phyloP scores from a whole-genome alignment of 1,284 basidiomycete species.

The Boletellus dicymbophilus region DNA sequence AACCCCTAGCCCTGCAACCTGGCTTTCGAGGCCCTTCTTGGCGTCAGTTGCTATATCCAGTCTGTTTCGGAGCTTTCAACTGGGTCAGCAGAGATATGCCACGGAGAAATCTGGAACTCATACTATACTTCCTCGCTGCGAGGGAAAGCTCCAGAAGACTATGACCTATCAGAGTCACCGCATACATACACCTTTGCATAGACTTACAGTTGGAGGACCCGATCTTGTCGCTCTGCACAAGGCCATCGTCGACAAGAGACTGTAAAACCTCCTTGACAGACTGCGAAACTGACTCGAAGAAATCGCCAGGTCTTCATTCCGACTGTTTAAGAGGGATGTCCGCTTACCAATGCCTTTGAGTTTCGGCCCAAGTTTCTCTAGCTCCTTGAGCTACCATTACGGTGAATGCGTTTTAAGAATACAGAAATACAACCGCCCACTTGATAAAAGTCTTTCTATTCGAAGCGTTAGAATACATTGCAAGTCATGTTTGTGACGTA shows the following conservation, averaged over 20 bases:
- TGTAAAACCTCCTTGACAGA: slow-evolving; percentile 88
- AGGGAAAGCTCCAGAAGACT: slow-evolving; percentile 96
- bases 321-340: no score
- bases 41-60: slow-evolving; percentile 57
- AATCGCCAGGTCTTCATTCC: background rate
- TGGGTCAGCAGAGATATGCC: slow-evolving; percentile 6
- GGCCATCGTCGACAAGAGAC: slow-evolving; percentile 79
- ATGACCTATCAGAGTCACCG: slow-evolving; percentile 26
- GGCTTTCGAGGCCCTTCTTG: slow-evolving; percentile 45
- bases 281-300: slow-evolving; percentile 63
- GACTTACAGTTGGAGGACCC: slow-evolving; percentile 86
- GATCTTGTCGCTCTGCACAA: slow-evolving; percentile 87
- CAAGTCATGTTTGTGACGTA: slow-evolving; percentile 33
- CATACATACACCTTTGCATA: slow-evolving; percentile 26
- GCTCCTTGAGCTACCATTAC: slow-evolving; percentile 70
- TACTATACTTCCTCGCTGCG: slow-evolving; percentile 79
- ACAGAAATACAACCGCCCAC: slow-evolving; percentile 26
- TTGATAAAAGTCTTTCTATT: slow-evolving; percentile 85
- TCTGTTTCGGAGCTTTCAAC: slow-evolving; percentile 58
- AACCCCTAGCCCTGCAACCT: slow-evolving; percentile 47
- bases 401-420: background rate
- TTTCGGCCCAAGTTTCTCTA: slow-evolving; percentile 84
- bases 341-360: slow-evolving; percentile 82
- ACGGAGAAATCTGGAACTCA: slow-evolving; percentile 16
- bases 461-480: slow-evolving; percentile 1